Evolutionary conservation across 2,329 filamentous ascomycete genomes (phyloP).

Genomic region (Phyllosticta citrichinensis): DNA sequence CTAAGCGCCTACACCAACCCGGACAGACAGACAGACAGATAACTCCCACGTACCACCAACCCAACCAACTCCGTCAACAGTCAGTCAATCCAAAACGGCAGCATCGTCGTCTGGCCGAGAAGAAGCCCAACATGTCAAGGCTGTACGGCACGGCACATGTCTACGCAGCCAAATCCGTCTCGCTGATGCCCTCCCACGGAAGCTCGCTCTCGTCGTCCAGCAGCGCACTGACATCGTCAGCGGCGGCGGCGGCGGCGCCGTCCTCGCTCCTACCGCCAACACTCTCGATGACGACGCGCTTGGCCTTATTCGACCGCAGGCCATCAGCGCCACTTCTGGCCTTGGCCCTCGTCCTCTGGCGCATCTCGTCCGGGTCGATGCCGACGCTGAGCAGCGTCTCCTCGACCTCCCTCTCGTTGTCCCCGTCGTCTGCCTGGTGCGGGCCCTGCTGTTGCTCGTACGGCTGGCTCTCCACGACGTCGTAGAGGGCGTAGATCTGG

Average conservation of each 20-base stretch:
- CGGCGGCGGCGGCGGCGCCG: slow-evolving; percentile 9
- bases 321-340: background rate
- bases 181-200: slow-evolving; percentile 31
- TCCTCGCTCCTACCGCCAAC: slow-evolving; percentile 21
- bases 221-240: slow-evolving; percentile 16
- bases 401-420: slow-evolving; percentile 42
- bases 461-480: slow-evolving; percentile 67
- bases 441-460: slow-evolving; percentile 47
- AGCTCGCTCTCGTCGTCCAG: slow-evolving; percentile 24
- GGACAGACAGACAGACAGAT: too few species aligned
- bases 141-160: background rate
- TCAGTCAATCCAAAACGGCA: too few species aligned
- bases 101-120: too few species aligned
- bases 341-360: slow-evolving; percentile 12
- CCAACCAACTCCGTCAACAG: too few species aligned
- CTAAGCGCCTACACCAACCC: too few species aligned
- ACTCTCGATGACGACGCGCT: slow-evolving; percentile 28
- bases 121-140: too few species aligned
- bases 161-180: slow-evolving; percentile 12
- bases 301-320: slow-evolving; percentile 17
- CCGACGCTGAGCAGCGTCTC: slow-evolving; percentile 34
- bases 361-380: slow-evolving; percentile 27
- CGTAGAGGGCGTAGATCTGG: slow-evolving; percentile 73
- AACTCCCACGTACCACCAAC: too few species aligned
- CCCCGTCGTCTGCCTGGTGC: slow-evolving; percentile 54